phyloP scores from a whole-genome alignment of 1,284 basidiomycete genomes.

The Dichomitus squalens region DNA sequence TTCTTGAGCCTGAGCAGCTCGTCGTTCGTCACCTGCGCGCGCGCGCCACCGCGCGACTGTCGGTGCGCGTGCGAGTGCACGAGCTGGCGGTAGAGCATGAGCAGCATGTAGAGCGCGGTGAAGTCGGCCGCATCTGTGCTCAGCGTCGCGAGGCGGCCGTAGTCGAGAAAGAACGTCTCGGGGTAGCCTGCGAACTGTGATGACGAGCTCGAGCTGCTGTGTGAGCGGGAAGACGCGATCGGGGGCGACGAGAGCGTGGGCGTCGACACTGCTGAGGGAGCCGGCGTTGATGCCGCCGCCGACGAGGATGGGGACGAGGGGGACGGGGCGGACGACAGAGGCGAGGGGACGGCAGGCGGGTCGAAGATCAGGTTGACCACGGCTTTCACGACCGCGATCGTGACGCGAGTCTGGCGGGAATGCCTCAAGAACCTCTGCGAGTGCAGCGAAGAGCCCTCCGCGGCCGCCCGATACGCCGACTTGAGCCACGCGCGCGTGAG shows the following conservation, averaged over 20 bases:
- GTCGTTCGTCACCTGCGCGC: conserved; percentile 32
- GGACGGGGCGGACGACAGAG: conserved; percentile 57
- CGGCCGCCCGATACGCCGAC: conserved; percentile 41
- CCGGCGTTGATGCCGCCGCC: conserved; percentile 46
- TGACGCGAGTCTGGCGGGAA: conserved; percentile 26
- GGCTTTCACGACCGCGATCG: conserved; percentile 31
- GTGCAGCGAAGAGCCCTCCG: conserved; percentile 18
- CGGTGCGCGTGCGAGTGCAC: conserved; percentile 41
- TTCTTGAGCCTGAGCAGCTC: conserved; percentile 66
- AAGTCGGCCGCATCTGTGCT: conserved; percentile 77
- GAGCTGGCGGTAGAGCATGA: conserved; percentile 80
- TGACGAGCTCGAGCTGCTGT: conserved; percentile 27
- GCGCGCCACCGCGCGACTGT: conserved; percentile 4
- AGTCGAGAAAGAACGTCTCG: conserved; percentile 87
- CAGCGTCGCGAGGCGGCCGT: conserved; percentile 69
- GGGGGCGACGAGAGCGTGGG: conserved; percentile 29
- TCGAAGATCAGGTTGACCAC: conserved; percentile 34
- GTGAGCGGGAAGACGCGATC: conserved; percentile 35
- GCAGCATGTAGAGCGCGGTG: conserved; percentile 77
- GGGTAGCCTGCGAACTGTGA: conserved; percentile 52
- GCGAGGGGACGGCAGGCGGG: conserved; percentile 23
- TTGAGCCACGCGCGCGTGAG: conserved; percentile 69
- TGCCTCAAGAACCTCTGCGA: conserved; percentile 32
- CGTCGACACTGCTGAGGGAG: conserved; percentile 1
- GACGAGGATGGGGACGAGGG: conserved; percentile 75